These are phyloP conservation scores for Ogataea sp. DNA, from an alignment of 805 yeast genomes.

Conservation along the genomic window DNA sequence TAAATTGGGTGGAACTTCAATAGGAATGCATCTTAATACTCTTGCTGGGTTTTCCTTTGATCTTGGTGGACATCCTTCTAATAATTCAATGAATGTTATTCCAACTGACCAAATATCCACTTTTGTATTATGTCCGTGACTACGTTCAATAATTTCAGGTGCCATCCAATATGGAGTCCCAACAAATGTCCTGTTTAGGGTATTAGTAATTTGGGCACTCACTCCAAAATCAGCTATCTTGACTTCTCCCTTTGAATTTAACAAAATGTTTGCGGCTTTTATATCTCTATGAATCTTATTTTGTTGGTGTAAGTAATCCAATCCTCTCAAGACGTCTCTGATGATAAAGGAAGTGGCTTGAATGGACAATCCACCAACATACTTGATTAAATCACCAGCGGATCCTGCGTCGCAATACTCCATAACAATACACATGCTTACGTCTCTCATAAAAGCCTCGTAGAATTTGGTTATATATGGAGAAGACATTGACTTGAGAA, in stretches of 20 bases:
- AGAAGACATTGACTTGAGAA: constrained; percentile 60
- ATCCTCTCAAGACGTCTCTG: constrained; percentile 58
- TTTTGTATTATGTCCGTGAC: constrained; percentile 66
- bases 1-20: constrained; percentile 52
- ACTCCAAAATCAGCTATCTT: constrained; percentile 94
- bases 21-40: constrained; percentile 65
- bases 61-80: constrained; percentile 77
- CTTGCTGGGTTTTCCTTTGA: constrained; percentile 68
- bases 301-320: constrained; percentile 68
- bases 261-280: constrained; percentile 79
- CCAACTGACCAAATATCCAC: constrained; percentile 97
- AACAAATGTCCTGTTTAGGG: constrained; percentile 61
- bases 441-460: constrained; percentile 56
- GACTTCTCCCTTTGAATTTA: constrained; percentile 60
- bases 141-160: constrained; percentile 72
- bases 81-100: constrained; percentile 80
- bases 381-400: constrained; percentile 64
- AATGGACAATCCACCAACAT: constrained; percentile 48
- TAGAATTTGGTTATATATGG: constrained; percentile 58
- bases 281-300: constrained; percentile 82
- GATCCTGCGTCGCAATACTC: constrained; percentile 96
- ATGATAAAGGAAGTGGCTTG: constrained; percentile 53
- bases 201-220: constrained; percentile 65
- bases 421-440: constrained; percentile 83
- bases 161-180: constrained; percentile 99